Base-by-base conservation (phyloP, 257 asterid genomes). In the Plantago ovata region DNA sequence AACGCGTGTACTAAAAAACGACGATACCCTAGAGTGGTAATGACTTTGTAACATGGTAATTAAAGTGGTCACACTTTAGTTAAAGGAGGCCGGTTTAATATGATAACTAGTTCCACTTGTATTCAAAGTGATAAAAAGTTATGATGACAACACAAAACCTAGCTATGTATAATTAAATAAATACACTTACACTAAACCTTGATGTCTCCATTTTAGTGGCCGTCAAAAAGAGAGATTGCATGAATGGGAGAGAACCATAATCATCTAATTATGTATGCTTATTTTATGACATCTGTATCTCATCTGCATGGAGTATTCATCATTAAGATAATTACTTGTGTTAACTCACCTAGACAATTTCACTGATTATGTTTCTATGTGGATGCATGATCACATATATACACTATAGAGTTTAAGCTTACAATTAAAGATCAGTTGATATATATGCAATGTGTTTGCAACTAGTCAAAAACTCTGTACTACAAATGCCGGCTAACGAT, bases 141-240 rank as follows among this genome's bases (percentile, higher is more conserved):
- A 49, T 49, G 36, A 20, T 28, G 11, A 48, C 2, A 24, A 28
- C 4, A 28, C 36, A 3, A 28, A 28, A 28, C 36, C 36, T 28
- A 28, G 8, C 0, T 21, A 49, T 49, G n/a, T n/a, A n/a, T n/a
- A n/a, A n/a, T n/a, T n/a, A 4, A 14, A 3, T 22, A 22, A 50
- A 15, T 22, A 21, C 36, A 50, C 4, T 50, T 19, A 6, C 7
- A 50, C 56, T 50, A 9, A 46, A 50, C 38, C 56, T 50, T 23
- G 38, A 22, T 50, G 56, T 50, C 56, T 32, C 56, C 19, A 8
- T 22, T 50, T 50, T 12, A 50, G 56, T 50, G 56, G 56, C 18
- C 38, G 11, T 23, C 38, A 13, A 50, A 50, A 50, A 50, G 56
- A 50, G 56, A 50, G n/a, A 20, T 50, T 50, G 56, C 56, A 23